Evolutionary conservation across 2,329 filamentous ascomycete genomes (phyloP).

Genomic region (Leptodontidium sp.): DNA sequence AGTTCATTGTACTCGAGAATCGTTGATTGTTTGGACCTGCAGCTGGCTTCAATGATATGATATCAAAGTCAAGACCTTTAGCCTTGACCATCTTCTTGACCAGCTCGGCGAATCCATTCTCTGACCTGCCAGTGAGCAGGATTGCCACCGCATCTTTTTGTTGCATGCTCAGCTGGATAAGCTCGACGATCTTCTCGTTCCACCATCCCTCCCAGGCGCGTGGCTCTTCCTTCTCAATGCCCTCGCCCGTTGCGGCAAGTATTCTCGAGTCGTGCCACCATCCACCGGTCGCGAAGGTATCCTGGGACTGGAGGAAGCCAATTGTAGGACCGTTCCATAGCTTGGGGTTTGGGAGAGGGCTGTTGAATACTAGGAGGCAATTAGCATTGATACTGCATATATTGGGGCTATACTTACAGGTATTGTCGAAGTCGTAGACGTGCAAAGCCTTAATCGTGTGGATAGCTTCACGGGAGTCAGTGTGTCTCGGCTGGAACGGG

Average conservation of each 20-base stretch:
- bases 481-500: slow-evolving; percentile 18
- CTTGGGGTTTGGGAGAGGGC: slow-evolving; percentile 86
- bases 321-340: slow-evolving; percentile 85
- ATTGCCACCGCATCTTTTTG: slow-evolving; percentile 87
- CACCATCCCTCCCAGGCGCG: slow-evolving; percentile 93
- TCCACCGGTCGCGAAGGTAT: slow-evolving; percentile 81
- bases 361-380: slow-evolving; percentile 75
- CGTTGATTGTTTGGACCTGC: slow-evolving; percentile 81
- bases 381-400: slow-evolving; percentile 5
- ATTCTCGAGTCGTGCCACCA: slow-evolving; percentile 98
- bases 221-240: slow-evolving; percentile 80
- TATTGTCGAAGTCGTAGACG: slow-evolving; percentile 98
- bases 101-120: slow-evolving; percentile 78
- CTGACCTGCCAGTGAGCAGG: slow-evolving; percentile 85
- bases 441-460: slow-evolving; percentile 81
- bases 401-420: slow-evolving; percentile 62
- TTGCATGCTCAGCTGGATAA: slow-evolving; percentile 81
- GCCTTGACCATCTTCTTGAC: slow-evolving; percentile 82
- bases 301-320: slow-evolving; percentile 77
- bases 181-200: slow-evolving; percentile 88
- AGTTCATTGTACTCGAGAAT: slow-evolving; percentile 85
- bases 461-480: slow-evolving; percentile 54
- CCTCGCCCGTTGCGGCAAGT: slow-evolving; percentile 84
- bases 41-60: slow-evolving; percentile 86
- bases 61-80: slow-evolving; percentile 85